Base-by-base conservation (phyloP, 2,329 filamentous ascomycete genomes). In the Penicillium italicum region DNA sequence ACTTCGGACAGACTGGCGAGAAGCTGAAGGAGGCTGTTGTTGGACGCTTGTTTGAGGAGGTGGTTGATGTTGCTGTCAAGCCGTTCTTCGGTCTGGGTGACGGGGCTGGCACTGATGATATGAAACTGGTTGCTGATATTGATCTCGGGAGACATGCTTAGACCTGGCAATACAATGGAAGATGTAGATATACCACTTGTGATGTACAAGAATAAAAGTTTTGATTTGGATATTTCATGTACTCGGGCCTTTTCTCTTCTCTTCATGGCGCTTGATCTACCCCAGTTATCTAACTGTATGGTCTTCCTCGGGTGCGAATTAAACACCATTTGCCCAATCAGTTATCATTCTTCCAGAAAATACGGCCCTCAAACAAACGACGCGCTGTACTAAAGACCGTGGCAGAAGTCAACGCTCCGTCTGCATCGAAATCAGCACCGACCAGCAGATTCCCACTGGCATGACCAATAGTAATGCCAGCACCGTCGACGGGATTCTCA, bases 1-100 rank as follows among this genome's bases (percentile, higher is more conserved):
- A 99, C 76, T 97, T 97, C 69, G 86, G 83, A 68, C 93, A 97
- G 82, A 96, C 91, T 16, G 94, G 94, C 0, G 81, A 82, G 8
- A 87, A 89, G 54, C 74, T 96, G 61, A 84, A 81, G 69, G 82
- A 76, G 41, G 62, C 77, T 0, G 74, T 97, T 38, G 87, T 99
- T 24, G 82, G 79, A 20, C 88, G 86, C 8, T 79, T 99, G 62
- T 94, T 95, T 80, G 81, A 84, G 65, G 88, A 84, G 11, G 87
- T 90, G 22, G 79, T 96, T 40, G 79, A 84, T 53, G 76, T 82
- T 61, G 89, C 80, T 2, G 82, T 96, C 1, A 75, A 77, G 73
- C 72, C 81, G 1, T 94, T 94, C 75, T 91, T 95, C 75, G 79
- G 67, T 1, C 28, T 66, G 11, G 67, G 55, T 6, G 52, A 57